Evolutionary conservation across 208 protist species (phyloP).

Genomic region (Spongospora subterranea): DNA sequence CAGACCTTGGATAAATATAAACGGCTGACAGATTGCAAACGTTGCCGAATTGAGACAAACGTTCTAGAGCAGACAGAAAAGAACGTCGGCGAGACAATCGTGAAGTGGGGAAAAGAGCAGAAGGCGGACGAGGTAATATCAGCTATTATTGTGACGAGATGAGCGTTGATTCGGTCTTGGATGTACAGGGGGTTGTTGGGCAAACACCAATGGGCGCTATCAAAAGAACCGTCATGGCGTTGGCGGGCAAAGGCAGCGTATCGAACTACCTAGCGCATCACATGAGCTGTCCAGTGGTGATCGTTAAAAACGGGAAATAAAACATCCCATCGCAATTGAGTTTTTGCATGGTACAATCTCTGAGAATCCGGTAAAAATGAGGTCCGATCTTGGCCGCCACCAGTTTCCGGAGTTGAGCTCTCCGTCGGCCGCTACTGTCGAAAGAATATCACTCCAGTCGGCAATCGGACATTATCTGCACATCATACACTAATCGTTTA

Average conservation of each 20-base stretch:
- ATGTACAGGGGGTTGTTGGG: conserved; percentile 6
- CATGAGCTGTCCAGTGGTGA: background rate
- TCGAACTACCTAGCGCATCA: conserved; percentile 1
- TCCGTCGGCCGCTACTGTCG: no score
- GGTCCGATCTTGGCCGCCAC: no score
- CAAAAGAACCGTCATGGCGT: background rate
- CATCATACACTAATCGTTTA: no score
- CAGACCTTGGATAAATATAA: background rate
- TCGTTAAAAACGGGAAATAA: no score
- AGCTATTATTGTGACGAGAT: background rate
- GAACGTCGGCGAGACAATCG: background rate
- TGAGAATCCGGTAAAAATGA: no score
- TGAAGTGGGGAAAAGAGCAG: background rate
- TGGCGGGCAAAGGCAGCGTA: conserved; percentile 33
- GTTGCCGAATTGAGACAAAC: background rate
- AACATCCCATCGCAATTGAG: no score
- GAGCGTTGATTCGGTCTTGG: background rate
- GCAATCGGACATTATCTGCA: no score
- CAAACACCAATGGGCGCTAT: background rate
- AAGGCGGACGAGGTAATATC: background rate
- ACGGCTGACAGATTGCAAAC: background rate
- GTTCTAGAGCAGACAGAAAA: background rate
- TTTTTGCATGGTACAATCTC: no score
- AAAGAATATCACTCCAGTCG: no score
- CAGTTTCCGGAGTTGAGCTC: no score